phyloP scores from a whole-genome alignment of 1,284 basidiomycete species.

The Sanghuangporus sanghuang region DNA sequence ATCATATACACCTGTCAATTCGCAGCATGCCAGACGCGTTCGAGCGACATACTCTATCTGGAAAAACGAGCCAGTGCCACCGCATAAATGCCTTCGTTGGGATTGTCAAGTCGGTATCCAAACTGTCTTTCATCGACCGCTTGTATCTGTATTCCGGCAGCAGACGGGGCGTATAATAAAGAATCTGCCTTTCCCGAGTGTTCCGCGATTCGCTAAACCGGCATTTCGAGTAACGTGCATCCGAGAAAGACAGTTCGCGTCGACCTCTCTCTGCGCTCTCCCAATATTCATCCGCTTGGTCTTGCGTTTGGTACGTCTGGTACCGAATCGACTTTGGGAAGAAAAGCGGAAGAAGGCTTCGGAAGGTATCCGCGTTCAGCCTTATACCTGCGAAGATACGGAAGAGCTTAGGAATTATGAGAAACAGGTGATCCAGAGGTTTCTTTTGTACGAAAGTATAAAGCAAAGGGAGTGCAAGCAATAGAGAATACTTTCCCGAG shows the following conservation, averaged over 20 bases:
- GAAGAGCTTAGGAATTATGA: not conserved
- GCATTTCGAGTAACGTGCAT: slow-evolving; percentile 2
- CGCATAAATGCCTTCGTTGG: slow-evolving; percentile 7
- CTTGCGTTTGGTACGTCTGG: slow-evolving; percentile 2
- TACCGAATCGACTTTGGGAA: not conserved
- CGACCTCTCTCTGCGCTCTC: slow-evolving; percentile 1
- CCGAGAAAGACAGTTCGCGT: slow-evolving; percentile 2
- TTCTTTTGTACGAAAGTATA: not conserved
- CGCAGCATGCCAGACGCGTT: no score
- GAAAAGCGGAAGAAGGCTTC: not conserved
- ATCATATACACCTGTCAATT: no score
- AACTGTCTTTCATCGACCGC: not conserved
- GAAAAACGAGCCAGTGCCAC: slow-evolving; percentile 16
- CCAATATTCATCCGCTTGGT: slow-evolving; percentile 10
- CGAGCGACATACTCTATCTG: not conserved
- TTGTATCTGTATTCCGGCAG: slow-evolving; percentile 8
- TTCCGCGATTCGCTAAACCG: not conserved
- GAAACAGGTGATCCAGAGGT: not conserved
- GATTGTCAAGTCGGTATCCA: not conserved
- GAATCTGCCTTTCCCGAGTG: not conserved
- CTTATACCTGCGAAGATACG: not conserved
- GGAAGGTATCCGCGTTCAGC: not conserved
- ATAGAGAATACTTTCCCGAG: not conserved
- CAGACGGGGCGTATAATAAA: slow-evolving; percentile 13
- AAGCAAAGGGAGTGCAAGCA: not conserved